Percentiles rank a stretch among this genome's conserved stretches.
Conservation (phyloP, 768 basidiomycete genomes). For the Macrocybe gigantea region DNA sequence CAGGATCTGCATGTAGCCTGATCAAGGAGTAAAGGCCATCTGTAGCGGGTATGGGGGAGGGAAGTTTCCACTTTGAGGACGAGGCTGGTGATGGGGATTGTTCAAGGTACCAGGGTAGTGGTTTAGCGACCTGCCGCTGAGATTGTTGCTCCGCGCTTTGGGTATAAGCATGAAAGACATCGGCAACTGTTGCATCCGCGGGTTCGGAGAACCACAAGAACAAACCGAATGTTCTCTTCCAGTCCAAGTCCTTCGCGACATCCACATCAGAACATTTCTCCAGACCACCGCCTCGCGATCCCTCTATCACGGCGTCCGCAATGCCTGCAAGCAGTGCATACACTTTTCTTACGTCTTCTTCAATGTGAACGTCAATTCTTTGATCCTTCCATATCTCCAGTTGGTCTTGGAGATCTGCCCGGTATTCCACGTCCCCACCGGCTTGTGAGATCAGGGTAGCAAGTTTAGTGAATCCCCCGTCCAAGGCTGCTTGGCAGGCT, state of each 20-base stretch:
- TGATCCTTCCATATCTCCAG: constrained; percentile 80
- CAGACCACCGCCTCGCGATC: constrained; percentile 43
- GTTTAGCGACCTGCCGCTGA: constrained; percentile 37
- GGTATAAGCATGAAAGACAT: constrained; percentile 63
- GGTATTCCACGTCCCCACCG: constrained; percentile 70
- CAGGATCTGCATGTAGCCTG: constrained; percentile 67
- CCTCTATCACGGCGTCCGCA: constrained; percentile 53
- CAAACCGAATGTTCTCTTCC: constrained; percentile 91
- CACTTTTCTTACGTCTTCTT: constrained; percentile 64
- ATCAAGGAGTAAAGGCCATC: constrained; percentile 85
- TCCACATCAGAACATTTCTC: constrained; percentile 50
- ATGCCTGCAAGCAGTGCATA: constrained; percentile 80
- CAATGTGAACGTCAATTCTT: constrained; percentile 62
- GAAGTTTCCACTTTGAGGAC: constrained; percentile 33
- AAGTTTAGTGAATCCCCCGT: constrained; percentile 75
- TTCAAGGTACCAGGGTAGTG: constrained; percentile 50
- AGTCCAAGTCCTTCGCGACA: constrained; percentile 74
- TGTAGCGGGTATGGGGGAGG: constrained; percentile 33
- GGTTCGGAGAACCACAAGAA: constrained; percentile 84
- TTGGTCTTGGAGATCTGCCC: constrained; percentile 68
- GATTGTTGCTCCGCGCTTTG: constrained; percentile 29
- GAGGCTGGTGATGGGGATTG: constrained; percentile 7
- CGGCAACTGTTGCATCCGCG: constrained; percentile 62
- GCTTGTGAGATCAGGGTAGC: constrained; percentile 88
- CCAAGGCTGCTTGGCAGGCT: constrained; percentile 70